Conservation (phyloP, 116 monocot species). For the Thalassia testudinum region DNA sequence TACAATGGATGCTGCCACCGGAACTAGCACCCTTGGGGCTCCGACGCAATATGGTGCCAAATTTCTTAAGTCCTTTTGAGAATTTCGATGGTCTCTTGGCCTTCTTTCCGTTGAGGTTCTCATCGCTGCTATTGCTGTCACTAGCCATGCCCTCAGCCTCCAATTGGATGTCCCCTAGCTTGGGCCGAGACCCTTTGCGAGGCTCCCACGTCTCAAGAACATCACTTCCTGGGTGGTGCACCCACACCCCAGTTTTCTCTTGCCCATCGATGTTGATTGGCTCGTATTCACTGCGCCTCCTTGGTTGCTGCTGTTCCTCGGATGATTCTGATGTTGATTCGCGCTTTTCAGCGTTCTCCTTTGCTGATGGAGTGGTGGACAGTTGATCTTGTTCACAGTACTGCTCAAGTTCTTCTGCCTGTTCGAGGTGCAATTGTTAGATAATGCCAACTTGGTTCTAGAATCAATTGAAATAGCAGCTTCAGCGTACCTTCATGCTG, state of each 20-base stretch:
- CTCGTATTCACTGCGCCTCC: conserved; percentile 13
- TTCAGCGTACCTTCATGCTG: conserved; percentile 10
- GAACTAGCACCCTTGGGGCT: conserved; percentile 14
- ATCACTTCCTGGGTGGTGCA: conserved; percentile 53
- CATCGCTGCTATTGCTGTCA: conserved; percentile 9
- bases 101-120: conserved; percentile 8
- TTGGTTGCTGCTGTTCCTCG: neutral
- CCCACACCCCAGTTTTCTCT: conserved; percentile 47
- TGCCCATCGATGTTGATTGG: conserved; percentile 51
- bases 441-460: neutral
- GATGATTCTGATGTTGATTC: too few species aligned
- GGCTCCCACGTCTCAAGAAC: conserved; percentile 56
- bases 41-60: conserved; percentile 32
- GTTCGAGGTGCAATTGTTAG: conserved; percentile 1
- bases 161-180: conserved; percentile 15
- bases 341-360: too few species aligned
- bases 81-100: conserved; percentile 9
- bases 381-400: neutral
- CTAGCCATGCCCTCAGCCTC: conserved; percentile 7
- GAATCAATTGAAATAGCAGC: neutral
- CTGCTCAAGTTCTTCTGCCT: neutral
- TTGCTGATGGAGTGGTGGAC: too few species aligned
- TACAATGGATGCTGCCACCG: too few species aligned
- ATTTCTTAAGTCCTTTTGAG: conserved; percentile 18
- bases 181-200: conserved; percentile 40